A percentile compares a stretch with the other conserved stretches of the same genome.
These are phyloP conservation scores for Tetrahymena malaccensis DNA, from an alignment of 73 alveolate genomes.

Conservation along the genomic window DNA sequence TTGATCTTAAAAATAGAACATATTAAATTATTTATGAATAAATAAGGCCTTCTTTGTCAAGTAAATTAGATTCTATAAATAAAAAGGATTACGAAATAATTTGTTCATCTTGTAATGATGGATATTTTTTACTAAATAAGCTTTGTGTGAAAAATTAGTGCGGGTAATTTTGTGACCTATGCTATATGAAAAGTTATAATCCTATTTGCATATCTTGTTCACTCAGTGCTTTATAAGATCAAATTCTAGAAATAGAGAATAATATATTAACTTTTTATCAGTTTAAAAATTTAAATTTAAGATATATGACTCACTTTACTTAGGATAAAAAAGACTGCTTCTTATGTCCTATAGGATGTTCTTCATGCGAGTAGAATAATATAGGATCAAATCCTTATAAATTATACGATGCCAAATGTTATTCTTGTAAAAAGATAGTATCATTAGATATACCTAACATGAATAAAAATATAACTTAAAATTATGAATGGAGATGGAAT, in stretches of 20 bases:
- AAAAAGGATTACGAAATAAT: background rate
- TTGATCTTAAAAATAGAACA: background rate
- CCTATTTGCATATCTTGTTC: background rate
- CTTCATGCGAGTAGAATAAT: background rate
- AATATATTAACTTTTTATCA: background rate
- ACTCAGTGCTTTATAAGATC: background rate
- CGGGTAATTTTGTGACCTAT: background rate
- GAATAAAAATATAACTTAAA: background rate
- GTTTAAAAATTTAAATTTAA: background rate
- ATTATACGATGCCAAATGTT: background rate
- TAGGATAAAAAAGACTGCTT: background rate
- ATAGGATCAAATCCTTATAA: background rate
- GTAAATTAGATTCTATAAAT: background rate
- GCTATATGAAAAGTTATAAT: background rate
- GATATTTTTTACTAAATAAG: background rate
- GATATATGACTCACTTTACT: background rate
- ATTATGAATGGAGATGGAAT: background rate
- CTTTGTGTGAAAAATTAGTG: background rate
- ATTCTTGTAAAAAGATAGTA: background rate
- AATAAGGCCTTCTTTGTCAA: background rate
- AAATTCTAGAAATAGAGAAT: background rate
- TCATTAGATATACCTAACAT: background rate
- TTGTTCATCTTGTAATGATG: background rate
- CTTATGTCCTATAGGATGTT: background rate
- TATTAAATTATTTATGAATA: background rate